A percentile compares a stretch with the other conserved stretches of the same genome.
phyloP scores from a whole-genome alignment of 1,139 yeast species.

The Candida sp. region DNA sequence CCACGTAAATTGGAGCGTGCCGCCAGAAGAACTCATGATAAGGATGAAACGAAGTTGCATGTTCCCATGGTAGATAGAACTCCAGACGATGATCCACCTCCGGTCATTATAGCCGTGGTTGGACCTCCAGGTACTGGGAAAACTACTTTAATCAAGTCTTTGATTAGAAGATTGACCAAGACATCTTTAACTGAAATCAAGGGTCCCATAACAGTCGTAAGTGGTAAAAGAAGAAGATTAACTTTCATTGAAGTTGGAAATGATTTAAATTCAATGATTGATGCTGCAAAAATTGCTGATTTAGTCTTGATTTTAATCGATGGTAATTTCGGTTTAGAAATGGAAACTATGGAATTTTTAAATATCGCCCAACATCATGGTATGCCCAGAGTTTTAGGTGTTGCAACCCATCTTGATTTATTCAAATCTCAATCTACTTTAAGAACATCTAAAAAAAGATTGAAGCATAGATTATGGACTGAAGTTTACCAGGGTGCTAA shows the following conservation, averaged over 20 bases:
- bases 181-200: constrained; percentile 80
- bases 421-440: constrained; percentile 88
- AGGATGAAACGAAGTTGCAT: constrained; percentile 82
- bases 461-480: constrained; percentile 97
- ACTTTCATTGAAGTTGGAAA: constrained; percentile 93
- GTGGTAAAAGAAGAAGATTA: constrained; percentile 90
- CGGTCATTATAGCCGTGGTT: constrained; percentile 92
- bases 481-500: constrained; percentile 99
- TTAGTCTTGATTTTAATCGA: constrained; percentile 85
- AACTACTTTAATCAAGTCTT: constrained; percentile 85
- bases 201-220: constrained; percentile 98
- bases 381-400: constrained; percentile 96
- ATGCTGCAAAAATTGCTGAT: constrained; percentile 94
- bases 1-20: constrained; percentile 85
- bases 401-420: constrained; percentile 92
- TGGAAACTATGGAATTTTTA: constrained; percentile 99
- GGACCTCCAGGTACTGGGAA: constrained; percentile 99
- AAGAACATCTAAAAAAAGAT: constrained; percentile 86
- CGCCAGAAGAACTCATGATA: constrained; percentile 85
- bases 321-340: constrained; percentile 97
- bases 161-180: constrained; percentile 87
- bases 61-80: constrained; percentile 98
- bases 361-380: constrained; percentile 98
- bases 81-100: constrained; percentile 98
- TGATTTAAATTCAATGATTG: constrained; percentile 94